phyloP scores from a whole-genome alignment of 2,329 filamentous ascomycete species.

The Myriosclerotinia duriaeana region DNA sequence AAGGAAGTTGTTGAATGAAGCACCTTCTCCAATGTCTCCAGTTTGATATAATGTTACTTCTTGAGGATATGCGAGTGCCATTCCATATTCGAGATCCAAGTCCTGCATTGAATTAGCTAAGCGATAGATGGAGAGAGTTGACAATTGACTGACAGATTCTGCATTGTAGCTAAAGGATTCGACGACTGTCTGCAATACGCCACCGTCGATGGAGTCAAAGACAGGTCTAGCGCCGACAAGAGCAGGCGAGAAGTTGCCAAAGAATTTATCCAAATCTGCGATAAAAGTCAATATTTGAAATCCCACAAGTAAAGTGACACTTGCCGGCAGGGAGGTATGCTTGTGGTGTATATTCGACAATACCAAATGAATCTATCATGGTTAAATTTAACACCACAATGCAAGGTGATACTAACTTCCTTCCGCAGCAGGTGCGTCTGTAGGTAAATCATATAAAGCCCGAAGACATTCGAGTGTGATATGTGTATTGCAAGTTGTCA shows the following conservation, averaged over 20 bases:
- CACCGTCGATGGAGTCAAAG: conserved; percentile 50
- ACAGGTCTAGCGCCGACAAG: conserved; percentile 48
- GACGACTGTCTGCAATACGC: conserved; percentile 45
- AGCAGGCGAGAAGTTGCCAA: conserved; percentile 45
- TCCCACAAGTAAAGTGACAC: not conserved
- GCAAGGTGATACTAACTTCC: conserved; percentile 23
- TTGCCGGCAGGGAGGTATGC: conserved; percentile 49
- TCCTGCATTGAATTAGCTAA: conserved; percentile 33
- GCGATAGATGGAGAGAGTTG: not conserved
- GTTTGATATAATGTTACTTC: conserved; percentile 43
- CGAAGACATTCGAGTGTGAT: conserved; percentile 57
- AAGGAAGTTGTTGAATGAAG: conserved; percentile 34
- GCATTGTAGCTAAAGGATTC: conserved; percentile 44
- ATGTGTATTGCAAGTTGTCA: conserved; percentile 48
- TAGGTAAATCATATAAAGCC: conserved; percentile 49
- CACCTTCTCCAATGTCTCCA: conserved; percentile 38
- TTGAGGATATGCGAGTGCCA: conserved; percentile 54
- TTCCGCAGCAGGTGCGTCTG: conserved; percentile 38
- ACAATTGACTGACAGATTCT: conserved; percentile 44
- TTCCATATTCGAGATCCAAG: conserved; percentile 56
- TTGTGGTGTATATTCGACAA: conserved; percentile 50
- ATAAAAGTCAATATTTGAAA: not conserved
- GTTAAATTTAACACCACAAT: not conserved
- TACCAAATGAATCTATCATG: conserved; percentile 47
- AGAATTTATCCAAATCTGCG: conserved; percentile 49